Conservation (phyloP, 2,329 filamentous ascomycete genomes). For the Penicillium decumbens region DNA sequence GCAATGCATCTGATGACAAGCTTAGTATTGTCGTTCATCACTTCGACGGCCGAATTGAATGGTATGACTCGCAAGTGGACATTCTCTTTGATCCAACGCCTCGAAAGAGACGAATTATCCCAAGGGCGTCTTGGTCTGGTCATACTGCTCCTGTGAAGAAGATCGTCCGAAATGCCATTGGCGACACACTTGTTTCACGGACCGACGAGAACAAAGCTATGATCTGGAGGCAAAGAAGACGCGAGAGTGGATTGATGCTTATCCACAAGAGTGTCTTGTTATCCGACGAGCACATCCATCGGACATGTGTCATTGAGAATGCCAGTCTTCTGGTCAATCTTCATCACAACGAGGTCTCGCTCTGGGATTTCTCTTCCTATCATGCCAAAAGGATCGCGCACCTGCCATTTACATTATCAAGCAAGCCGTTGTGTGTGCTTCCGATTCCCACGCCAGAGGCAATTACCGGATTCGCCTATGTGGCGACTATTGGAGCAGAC, state of each 20-base stretch:
- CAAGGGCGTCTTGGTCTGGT: slow-evolving; percentile 71
- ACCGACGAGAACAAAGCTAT: slow-evolving; percentile 74
- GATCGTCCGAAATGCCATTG: slow-evolving; percentile 78
- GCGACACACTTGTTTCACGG: slow-evolving; percentile 72
- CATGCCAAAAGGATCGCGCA: slow-evolving; percentile 57
- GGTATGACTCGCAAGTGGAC: slow-evolving; percentile 73
- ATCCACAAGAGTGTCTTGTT: slow-evolving; percentile 64
- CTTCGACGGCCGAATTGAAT: slow-evolving; percentile 78
- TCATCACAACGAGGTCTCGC: slow-evolving; percentile 62
- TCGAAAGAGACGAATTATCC: slow-evolving; percentile 55
- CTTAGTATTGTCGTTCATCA: slow-evolving; percentile 74
- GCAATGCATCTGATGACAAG: slow-evolving; percentile 55
- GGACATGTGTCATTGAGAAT: slow-evolving; percentile 71
- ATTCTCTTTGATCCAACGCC: slow-evolving; percentile 71
- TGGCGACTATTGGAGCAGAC: slow-evolving; percentile 77
- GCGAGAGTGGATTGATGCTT: slow-evolving; percentile 52
- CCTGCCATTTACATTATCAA: slow-evolving; percentile 56
- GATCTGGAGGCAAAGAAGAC: slow-evolving; percentile 68
- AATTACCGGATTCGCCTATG: slow-evolving; percentile 56
- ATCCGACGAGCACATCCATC: slow-evolving; percentile 67
- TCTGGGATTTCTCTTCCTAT: slow-evolving; percentile 71
- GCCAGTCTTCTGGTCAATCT: slow-evolving; percentile 78
- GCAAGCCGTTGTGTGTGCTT: slow-evolving; percentile 74
- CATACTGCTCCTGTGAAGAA: slow-evolving; percentile 78
- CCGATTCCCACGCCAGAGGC: slow-evolving; percentile 60